Evolutionary conservation across 1,284 basidiomycete genomes (phyloP), one percentile per base, ranked within the genome.

Genomic region (Cutaneotrichosporon sp.): DNA sequence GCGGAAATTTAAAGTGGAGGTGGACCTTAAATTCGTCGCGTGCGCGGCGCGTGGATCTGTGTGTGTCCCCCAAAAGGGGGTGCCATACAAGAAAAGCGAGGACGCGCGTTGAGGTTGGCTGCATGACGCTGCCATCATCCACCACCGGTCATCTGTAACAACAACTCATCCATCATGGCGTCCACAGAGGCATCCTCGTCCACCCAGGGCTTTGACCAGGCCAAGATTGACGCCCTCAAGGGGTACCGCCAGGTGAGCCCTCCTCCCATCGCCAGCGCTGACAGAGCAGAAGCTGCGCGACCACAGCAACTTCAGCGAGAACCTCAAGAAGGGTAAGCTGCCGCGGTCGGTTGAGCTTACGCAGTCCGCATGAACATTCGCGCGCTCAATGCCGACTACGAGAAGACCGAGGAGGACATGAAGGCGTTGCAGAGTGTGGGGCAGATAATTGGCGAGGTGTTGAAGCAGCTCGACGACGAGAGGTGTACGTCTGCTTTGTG

Each of bases 401-500:
- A 89, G 72, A 95, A 97, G 85, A 97, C 94, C 0, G 97, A 99
- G 80, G 94, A 99, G 49, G 95, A 99, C 76, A 97, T 99, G 82
- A 98, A 98, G 81, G 97, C 97, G 53, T 88, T 99, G 16, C 97
- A 99, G 79, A 97, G 92, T 13, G 97, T 99, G 11, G 97, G 97
- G 13, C 97, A 99, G 82, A 98, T 99, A 69, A 97, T 99, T 65
- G 97, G 94, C 63, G 97, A 99, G 81, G 93, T 99, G 62, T 88
- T 99, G 86, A 98, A 98, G 81, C 95, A 99, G 80, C 83, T 99
- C 29, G 97, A 99, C 73, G 93, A 97, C 65, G 95, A 99, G 81
- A 85, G 97, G 81, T 99, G 95, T 95, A 73, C 75, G 91, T 83
- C 18, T 14, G 27, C 10, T 2, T 20, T 24, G 4, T 34, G 11